Evolutionary conservation across 768 basidiomycete species (phyloP), one percentile per base, ranked within the genome.

Genomic region (Daedaleopsis sinensis): DNA sequence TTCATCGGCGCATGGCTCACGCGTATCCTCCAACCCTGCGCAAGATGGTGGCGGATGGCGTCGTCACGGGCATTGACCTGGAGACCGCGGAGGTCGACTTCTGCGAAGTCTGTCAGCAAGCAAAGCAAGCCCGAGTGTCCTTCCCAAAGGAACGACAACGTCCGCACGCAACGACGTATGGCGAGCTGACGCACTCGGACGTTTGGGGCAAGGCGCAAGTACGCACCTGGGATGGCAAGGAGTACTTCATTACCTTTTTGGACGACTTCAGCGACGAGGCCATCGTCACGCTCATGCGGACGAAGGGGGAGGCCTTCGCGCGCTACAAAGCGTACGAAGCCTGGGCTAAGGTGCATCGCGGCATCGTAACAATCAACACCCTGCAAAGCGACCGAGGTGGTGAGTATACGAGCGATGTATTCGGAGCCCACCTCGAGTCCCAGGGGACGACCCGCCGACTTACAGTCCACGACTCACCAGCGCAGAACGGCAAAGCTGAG

Each of bases 201-300:
- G 58, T 80, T 1, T 80, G 77, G 75, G 77, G 77, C n/a, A 76
- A 76, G 4, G 59, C 75, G 16, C 67, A 63, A 3, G 58, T 60
- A 23, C 21, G 42, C 7, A 58, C 67, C 5, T 27, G 57, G 12
- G 46, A 56, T 10, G 65, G 67, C 5, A 43, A 39, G 5, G 7
- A 52, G 1, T 71, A 71, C 37, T 62, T 57, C 37, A 52, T 69
- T 4, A 59, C 62, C 2, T 68, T 73, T 39, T 67, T 64, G 3
- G 72, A 74, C 50, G 67, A 73, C 48, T 42, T 55, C 19, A 63
- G 67, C 0, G 50, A 61, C 48, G 56, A 65, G 48, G 60, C 56
- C 12, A 38, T 49, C 0, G 23, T 65, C n/a, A 16, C 18, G 1
- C 51, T 58, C 50, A 52, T 61, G 49, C 42, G 32, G 10, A n/a